Percentiles rank a stretch among this genome's conserved stretches.
Evolutionary conservation across 2,329 filamentous ascomycete genomes (phyloP).

Genomic region (Ophiostoma sp.): DNA sequence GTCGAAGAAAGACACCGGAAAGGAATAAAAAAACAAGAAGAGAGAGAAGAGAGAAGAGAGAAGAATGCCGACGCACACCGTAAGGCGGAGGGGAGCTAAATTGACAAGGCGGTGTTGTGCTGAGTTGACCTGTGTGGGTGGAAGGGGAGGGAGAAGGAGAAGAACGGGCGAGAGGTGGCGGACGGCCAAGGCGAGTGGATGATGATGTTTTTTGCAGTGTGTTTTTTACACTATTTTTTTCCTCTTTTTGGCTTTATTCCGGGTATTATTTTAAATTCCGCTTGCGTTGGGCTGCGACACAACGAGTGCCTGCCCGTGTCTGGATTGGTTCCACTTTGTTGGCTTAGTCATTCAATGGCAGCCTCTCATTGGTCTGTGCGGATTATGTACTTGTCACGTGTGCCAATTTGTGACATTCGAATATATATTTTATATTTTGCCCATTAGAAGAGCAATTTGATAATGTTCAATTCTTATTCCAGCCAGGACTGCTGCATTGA

Average conservation of each 20-base stretch:
- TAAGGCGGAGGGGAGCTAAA: slow-evolving; percentile 26
- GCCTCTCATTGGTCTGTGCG: background rate
- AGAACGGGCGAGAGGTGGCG: slow-evolving; percentile 7
- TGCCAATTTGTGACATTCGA: background rate
- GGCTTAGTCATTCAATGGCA: background rate
- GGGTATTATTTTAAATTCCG: slow-evolving; percentile 12
- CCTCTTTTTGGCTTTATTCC: slow-evolving; percentile 23
- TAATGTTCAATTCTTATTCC: no score
- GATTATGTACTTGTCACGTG: background rate
- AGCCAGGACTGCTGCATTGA: background rate
- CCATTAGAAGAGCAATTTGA: no score
- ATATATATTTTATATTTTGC: no score
- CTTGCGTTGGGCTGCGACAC: background rate
- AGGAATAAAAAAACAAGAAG: slow-evolving; percentile 10
- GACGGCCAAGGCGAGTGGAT: slow-evolving; percentile 20
- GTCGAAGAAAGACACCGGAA: background rate
- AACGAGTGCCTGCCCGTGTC: background rate
- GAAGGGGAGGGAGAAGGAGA: slow-evolving; percentile 24
- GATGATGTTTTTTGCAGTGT: slow-evolving; percentile 26
- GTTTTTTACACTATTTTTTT: slow-evolving; percentile 27
- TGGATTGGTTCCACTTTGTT: background rate
- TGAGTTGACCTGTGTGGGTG: slow-evolving; percentile 30
- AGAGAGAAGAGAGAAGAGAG: slow-evolving; percentile 24
- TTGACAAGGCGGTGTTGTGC: slow-evolving; percentile 42
- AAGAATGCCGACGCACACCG: slow-evolving; percentile 39